A percentile compares a stretch with the other conserved stretches of the same genome.
Conservation (phyloP, 495 filamentous ascomycete genomes). For the Penicillium canescens region DNA sequence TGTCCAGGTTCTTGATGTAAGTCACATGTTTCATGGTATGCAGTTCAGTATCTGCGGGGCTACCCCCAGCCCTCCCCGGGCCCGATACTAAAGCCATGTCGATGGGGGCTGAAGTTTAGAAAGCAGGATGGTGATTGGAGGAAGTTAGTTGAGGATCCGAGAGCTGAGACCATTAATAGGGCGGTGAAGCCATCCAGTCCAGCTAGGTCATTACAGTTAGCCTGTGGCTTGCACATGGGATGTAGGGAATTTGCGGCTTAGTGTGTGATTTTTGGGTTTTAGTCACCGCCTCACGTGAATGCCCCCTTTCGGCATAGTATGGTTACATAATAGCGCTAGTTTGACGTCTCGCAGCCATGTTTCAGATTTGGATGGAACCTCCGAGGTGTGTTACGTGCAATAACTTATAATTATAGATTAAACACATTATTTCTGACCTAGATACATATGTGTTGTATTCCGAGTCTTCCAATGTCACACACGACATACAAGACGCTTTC, state of each 20-base stretch:
- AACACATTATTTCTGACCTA: background rate
- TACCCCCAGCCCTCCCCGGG: conserved; percentile 54
- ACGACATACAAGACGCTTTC: background rate
- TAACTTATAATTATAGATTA: background rate
- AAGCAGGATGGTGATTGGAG: background rate
- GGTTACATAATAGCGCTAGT: conserved; percentile 13
- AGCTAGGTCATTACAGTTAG: background rate
- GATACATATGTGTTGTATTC: background rate
- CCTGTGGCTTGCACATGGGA: background rate
- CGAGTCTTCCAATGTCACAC: conserved; percentile 8
- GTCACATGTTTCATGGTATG: conserved; percentile 78
- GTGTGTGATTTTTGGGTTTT: background rate
- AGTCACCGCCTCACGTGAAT: background rate
- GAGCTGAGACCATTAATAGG: background rate
- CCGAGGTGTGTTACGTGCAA: background rate
- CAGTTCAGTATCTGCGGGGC: conserved; percentile 54
- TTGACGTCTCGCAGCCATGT: conserved; percentile 23
- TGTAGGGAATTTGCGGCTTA: background rate
- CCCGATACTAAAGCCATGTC: conserved; percentile 63
- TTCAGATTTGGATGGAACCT: conserved; percentile 23
- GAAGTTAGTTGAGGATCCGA: conserved; percentile 4
- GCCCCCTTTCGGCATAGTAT: too few species aligned
- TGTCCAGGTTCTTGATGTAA: conserved; percentile 93
- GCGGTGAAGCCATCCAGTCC: conserved; percentile 2
- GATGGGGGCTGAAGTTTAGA: background rate